Evolutionary conservation across 805 yeast species (phyloP).

Genomic region (Candida nonsorbophila): DNA sequence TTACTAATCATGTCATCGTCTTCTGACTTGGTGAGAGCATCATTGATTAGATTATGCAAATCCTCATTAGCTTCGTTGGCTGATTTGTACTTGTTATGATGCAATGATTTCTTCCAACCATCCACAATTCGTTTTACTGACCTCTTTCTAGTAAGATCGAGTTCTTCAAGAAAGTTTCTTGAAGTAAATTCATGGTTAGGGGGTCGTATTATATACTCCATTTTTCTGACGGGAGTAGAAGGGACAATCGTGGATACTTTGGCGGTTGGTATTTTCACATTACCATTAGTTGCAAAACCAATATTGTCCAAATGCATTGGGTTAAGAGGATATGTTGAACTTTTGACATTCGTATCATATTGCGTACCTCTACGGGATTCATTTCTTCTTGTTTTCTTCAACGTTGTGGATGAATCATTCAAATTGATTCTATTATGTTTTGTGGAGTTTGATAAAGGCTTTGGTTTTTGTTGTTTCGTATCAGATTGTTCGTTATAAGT

Average conservation of each 20-base stretch:
- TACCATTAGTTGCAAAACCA: slow-evolving; percentile 49
- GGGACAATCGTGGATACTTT: slow-evolving; percentile 46
- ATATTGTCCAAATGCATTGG: slow-evolving; percentile 9
- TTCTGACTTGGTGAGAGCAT: slow-evolving; percentile 12
- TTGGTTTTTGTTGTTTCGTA: background rate
- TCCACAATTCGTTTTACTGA: slow-evolving; percentile 34
- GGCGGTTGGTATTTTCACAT: slow-evolving; percentile 47
- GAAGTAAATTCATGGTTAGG: slow-evolving; percentile 1
- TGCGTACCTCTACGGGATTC: slow-evolving; percentile 1
- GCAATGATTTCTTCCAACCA: slow-evolving; percentile 36
- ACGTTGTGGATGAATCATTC: slow-evolving; percentile 34
- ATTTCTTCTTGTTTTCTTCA: slow-evolving; percentile 18
- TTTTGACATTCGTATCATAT: slow-evolving; percentile 2
- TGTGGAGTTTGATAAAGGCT: slow-evolving; percentile 7
- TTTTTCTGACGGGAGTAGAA: slow-evolving; percentile 62
- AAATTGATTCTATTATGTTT: slow-evolving; percentile 34
- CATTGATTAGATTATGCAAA: slow-evolving; percentile 11
- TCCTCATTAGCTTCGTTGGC: slow-evolving; percentile 10
- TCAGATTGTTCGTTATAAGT: background rate
- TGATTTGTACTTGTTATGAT: slow-evolving; percentile 9
- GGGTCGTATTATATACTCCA: slow-evolving; percentile 32
- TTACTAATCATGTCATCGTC: slow-evolving; percentile 15
- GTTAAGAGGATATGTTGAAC: slow-evolving; percentile 5
- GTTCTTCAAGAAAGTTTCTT: background rate
- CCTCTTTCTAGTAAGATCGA: slow-evolving; percentile 21